Conservation (phyloP, 2,329 filamentous ascomycete genomes). For the Neonectria ditissima region DNA sequence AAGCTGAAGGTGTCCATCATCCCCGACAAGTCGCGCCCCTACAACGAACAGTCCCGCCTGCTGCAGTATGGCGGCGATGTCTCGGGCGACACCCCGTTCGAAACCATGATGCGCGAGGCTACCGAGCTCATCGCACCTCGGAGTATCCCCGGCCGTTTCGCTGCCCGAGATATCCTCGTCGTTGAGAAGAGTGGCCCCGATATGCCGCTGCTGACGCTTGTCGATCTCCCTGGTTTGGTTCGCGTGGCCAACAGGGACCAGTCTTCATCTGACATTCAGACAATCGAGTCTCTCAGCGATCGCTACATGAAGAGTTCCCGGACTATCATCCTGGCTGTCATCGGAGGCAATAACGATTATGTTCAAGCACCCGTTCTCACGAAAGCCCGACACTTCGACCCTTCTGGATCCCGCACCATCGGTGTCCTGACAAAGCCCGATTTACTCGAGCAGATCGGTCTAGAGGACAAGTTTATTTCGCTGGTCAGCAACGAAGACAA, state of each 20-base stretch:
- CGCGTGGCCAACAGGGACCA: constrained; percentile 65
- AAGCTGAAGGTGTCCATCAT: constrained; percentile 65
- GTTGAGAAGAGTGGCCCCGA: constrained; percentile 70
- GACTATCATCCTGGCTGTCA: constrained; percentile 67
- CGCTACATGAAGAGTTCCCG: constrained; percentile 67
- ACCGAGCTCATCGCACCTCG: constrained; percentile 63
- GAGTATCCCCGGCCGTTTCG: constrained; percentile 63
- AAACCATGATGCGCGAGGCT: constrained; percentile 63
- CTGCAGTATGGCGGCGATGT: constrained; percentile 62
- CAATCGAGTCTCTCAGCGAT: constrained; percentile 64
- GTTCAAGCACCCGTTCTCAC: constrained; percentile 64
- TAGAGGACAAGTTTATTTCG: constrained; percentile 67
- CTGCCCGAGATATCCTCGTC: constrained; percentile 65
- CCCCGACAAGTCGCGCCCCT: constrained; percentile 61
- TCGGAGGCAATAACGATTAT: constrained; percentile 67
- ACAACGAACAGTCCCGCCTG: constrained; percentile 60
- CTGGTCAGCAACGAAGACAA: constrained; percentile 63
- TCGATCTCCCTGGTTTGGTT: constrained; percentile 71
- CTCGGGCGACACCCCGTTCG: constrained; percentile 59
- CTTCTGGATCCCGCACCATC: constrained; percentile 61
- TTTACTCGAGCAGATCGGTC: constrained; percentile 63
- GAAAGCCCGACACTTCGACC: constrained; percentile 64
- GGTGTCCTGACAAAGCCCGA: constrained; percentile 66
- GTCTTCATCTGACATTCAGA: constrained; percentile 63
- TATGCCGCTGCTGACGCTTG: constrained; percentile 69